Evolutionary conservation across 495 filamentous ascomycete species (phyloP).

Genomic region (Pyronema omphalodes): DNA sequence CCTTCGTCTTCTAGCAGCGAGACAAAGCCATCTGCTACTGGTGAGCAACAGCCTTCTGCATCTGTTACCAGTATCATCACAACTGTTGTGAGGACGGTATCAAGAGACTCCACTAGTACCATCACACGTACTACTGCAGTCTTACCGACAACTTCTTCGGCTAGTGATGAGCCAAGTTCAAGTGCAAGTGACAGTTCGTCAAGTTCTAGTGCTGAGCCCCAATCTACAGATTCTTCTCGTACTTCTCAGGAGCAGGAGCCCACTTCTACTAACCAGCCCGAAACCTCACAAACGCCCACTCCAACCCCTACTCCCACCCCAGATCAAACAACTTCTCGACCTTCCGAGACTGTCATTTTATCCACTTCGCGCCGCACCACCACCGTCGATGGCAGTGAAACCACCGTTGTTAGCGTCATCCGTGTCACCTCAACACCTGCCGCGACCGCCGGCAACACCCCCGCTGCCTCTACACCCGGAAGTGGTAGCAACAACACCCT

Average conservation of each 20-base stretch:
- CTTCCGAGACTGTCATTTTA: not conserved
- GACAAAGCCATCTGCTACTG: not conserved
- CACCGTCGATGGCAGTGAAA: not conserved
- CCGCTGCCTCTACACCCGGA: not conserved
- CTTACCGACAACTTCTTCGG: not conserved
- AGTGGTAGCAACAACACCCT: not conserved
- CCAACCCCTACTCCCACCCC: not conserved
- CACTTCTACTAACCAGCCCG: not conserved
- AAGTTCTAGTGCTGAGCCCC: constrained; percentile 1
- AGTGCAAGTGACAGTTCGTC: not conserved
- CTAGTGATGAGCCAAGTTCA: not conserved
- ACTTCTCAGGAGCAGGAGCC: not conserved
- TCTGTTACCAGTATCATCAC: not conserved
- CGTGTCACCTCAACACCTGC: not conserved
- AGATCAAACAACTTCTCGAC: not conserved
- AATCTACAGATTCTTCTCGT: not conserved
- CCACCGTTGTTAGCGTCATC: not conserved
- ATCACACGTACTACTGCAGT: not conserved
- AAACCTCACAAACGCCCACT: not conserved
- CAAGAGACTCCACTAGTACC: not conserved
- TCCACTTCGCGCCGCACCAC: not conserved
- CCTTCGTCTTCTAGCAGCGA: not conserved
- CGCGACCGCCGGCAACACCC: not conserved
- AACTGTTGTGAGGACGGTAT: not conserved
- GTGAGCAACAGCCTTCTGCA: not conserved